Base-by-base conservation (phyloP, 1,284 basidiomycete species). In the Heliocybe sulcata region DNA sequence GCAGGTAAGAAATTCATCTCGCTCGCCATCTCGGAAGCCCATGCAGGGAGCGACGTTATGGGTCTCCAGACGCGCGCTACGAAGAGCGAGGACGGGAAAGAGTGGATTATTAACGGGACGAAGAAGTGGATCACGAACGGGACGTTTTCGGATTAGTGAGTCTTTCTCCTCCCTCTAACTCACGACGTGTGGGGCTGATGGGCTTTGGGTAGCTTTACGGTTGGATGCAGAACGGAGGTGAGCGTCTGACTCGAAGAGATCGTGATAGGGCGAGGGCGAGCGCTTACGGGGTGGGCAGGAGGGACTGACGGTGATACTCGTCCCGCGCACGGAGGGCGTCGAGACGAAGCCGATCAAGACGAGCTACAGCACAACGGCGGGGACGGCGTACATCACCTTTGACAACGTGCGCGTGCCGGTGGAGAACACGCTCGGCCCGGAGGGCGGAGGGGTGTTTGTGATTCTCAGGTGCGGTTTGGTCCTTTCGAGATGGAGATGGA, bases 121-220 rank as follows among this genome's bases (percentile, higher is more conserved):
- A 89, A 80, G 71, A 84, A 82, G 72, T 93, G 90, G 90, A 94
- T 92, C 65, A 90, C 90, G 35, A 91, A 94, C 63, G 92, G 90
- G 66, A 77, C 75, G 77, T 72, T 83, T 61, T 73, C 80, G 16
- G 76, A 81, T 59, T 85, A 83, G 29, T 31, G 29, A 31, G 29
- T 31, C 6, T 12, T n/a, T n/a, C n/a, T n/a, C n/a, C 72, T 74
- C 60, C 42, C 71, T 57, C n/a, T n/a, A n/a, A n/a, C n/a, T n/a
- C n/a, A n/a, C n/a, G n/a, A n/a, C n/a, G n/a, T n/a, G n/a, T n/a
- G n/a, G n/a, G n/a, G n/a, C n/a, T n/a, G n/a, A n/a, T n/a, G n/a
- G n/a, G n/a, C n/a, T n/a, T n/a, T n/a, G n/a, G n/a, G n/a, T n/a
- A 31, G 29, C 72, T 90, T 89, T 67, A 85, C 81, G 35, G 81